These are phyloP conservation scores for Fonsecaea nubica DNA, from an alignment of 2,329 filamentous ascomycete genomes.

Conservation along the genomic window DNA sequence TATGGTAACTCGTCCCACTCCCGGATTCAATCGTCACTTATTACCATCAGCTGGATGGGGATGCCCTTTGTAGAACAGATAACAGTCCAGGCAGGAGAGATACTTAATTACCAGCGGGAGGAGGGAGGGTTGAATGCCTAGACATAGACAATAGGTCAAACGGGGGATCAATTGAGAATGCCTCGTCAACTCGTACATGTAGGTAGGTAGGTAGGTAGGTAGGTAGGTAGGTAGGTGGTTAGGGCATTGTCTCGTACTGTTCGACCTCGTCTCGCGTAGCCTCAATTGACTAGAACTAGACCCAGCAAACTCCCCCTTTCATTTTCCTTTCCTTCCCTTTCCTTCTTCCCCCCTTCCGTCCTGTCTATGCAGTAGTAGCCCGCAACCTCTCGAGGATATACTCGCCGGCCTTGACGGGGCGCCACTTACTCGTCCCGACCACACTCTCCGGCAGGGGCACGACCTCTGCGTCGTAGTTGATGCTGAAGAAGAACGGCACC, in stretches of 20 bases:
- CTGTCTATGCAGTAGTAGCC: conserved; percentile 28
- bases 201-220: not conserved
- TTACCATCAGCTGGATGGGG: too few relatives aligned
- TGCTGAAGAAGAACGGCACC: conserved; percentile 50
- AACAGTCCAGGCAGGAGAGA: too few relatives aligned
- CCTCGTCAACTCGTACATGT: too few relatives aligned
- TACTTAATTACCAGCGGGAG: too few relatives aligned
- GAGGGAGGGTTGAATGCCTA: too few relatives aligned
- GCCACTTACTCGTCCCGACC: conserved; percentile 34
- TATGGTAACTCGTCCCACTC: too few relatives aligned
- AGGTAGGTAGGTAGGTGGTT: too few relatives aligned
- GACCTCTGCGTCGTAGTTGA: conserved; percentile 37
- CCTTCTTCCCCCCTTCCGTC: too few relatives aligned
- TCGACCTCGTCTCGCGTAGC: not conserved
- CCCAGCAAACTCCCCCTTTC: not conserved
- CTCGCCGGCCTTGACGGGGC: conserved; percentile 39
- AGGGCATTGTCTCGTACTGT: not conserved
- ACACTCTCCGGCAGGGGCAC: conserved; percentile 45
- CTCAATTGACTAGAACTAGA: not conserved
- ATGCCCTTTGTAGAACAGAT: too few relatives aligned
- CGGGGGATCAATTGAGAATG: too few relatives aligned
- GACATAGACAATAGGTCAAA: too few relatives aligned
- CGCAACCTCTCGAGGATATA: conserved; percentile 41
- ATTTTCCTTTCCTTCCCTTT: not conserved
- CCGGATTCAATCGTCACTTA: too few relatives aligned